These are phyloP conservation scores for Wickerhamiella lipophila DNA, from an alignment of 805 yeast genomes.

Conservation along the genomic window DNA sequence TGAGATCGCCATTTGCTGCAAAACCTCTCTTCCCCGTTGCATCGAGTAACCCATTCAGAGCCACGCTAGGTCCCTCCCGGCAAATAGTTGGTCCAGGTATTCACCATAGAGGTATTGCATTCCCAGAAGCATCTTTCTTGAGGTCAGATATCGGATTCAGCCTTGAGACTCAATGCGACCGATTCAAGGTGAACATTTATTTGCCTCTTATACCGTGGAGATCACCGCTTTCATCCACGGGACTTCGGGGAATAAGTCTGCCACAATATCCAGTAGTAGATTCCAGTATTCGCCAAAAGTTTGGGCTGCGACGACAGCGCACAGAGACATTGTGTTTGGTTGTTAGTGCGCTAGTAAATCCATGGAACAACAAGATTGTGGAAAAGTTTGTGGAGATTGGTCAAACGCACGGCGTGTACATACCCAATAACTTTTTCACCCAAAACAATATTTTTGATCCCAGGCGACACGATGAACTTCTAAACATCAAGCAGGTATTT, in stretches of 20 bases:
- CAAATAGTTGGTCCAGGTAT: not conserved
- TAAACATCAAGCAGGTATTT: not conserved
- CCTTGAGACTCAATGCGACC: slow-evolving; percentile 3
- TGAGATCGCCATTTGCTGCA: not conserved
- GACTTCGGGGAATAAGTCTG: not conserved
- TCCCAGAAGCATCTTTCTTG: not conserved
- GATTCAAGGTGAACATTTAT: slow-evolving; percentile 3
- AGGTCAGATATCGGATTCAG: slow-evolving; percentile 1
- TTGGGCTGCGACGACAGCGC: not conserved
- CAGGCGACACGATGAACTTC: not conserved
- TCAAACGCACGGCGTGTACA: not conserved
- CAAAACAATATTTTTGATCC: not conserved
- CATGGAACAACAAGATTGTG: slow-evolving; percentile 5
- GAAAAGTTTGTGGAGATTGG: not conserved
- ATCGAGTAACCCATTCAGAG: not conserved
- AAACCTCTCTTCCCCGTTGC: not conserved
- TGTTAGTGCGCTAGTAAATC: slow-evolving; percentile 4
- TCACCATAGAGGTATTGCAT: not conserved
- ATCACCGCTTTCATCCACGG: not conserved
- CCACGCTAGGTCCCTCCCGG: not conserved
- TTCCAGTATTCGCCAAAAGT: not conserved
- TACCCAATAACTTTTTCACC: not conserved
- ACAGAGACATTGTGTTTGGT: not conserved
- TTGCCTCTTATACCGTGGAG: slow-evolving; percentile 7
- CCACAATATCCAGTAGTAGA: slow-evolving; percentile 1